Percentiles rank a stretch among this genome's conserved stretches.
phyloP scores from a whole-genome alignment of 2,329 filamentous ascomycete species.

The Aspergillus spinulosporus region DNA sequence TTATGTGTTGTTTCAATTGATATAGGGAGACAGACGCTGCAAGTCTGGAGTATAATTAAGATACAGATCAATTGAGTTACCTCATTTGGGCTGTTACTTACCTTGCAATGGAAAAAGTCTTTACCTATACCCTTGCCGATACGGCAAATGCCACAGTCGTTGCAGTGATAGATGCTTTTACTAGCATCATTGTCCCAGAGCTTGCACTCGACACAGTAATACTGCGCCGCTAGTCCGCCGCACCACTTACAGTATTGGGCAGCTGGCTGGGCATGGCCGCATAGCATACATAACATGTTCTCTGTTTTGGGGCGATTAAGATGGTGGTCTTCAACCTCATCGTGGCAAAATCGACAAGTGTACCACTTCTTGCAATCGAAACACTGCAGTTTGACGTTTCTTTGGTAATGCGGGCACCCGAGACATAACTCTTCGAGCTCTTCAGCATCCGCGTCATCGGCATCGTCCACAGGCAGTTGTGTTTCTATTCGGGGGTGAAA shows the following conservation, averaged over 20 bases:
- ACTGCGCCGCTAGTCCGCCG: slow-evolving; percentile 74
- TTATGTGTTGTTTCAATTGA: slow-evolving; percentile 81
- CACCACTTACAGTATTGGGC: slow-evolving; percentile 77
- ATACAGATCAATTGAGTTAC: not conserved
- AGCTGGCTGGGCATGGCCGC: slow-evolving; percentile 78
- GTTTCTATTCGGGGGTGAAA: slow-evolving; percentile 56
- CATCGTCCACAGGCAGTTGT: slow-evolving; percentile 28
- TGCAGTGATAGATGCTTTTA: slow-evolving; percentile 94
- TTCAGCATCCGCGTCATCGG: slow-evolving; percentile 48
- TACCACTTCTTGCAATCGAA: slow-evolving; percentile 89
- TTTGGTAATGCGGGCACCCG: slow-evolving; percentile 89
- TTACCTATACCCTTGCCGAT: slow-evolving; percentile 89
- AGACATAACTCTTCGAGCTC: slow-evolving; percentile 57
- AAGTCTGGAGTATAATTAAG: slow-evolving; percentile 60
- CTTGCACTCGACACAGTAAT: slow-evolving; percentile 94
- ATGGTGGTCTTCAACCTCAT: slow-evolving; percentile 74
- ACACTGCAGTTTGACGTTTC: slow-evolving; percentile 96
- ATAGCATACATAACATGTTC: slow-evolving; percentile 98
- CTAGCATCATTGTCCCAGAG: slow-evolving; percentile 92
- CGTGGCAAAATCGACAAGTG: slow-evolving; percentile 91
- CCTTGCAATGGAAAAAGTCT: slow-evolving; percentile 98
- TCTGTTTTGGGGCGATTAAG: slow-evolving; percentile 80
- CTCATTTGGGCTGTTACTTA: slow-evolving; percentile 41
- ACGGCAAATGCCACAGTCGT: slow-evolving; percentile 92
- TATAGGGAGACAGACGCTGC: slow-evolving; percentile 91